These are phyloP conservation scores for Plasmodium yoelii DNA, from an alignment of 169 alveolate genomes.

Conservation along the genomic window DNA sequence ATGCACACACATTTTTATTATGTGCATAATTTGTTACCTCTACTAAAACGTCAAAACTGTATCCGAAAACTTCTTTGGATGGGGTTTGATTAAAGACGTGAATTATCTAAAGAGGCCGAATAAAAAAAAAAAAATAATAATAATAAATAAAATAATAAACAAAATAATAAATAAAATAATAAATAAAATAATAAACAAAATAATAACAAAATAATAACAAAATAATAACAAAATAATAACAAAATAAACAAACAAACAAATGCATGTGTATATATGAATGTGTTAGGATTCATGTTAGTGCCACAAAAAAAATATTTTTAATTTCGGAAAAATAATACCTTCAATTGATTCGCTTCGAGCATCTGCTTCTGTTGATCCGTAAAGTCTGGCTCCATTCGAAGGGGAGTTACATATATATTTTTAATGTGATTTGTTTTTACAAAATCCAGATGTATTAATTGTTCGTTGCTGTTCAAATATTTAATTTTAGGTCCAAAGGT, in stretches of 20 bases:
- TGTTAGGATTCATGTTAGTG: too few relatives aligned
- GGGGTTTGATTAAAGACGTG: slow-evolving; percentile 76
- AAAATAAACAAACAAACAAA: background rate
- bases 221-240: background rate
- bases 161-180: too few relatives aligned
- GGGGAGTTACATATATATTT: slow-evolving; percentile 82
- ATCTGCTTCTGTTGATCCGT: slow-evolving; percentile 79
- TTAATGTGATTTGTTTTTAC: slow-evolving; percentile 68
- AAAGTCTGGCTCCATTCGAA: slow-evolving; percentile 85
- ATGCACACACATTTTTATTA: background rate
- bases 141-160: too few relatives aligned
- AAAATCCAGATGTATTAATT: slow-evolving; percentile 48
- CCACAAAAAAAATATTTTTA: too few relatives aligned
- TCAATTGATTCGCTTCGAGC: slow-evolving; percentile 41
- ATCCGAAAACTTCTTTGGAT: slow-evolving; percentile 71
- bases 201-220: background rate
- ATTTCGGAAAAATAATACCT: background rate
- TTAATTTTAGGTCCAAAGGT: slow-evolving; percentile 64
- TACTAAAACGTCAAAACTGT: slow-evolving; percentile 73
- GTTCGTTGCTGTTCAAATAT: slow-evolving; percentile 47
- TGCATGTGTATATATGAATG: background rate
- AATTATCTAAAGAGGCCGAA: slow-evolving; percentile 25
- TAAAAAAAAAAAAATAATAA: background rate
- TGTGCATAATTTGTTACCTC: slow-evolving; percentile 26
- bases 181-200: too few relatives aligned